A percentile compares a stretch with the other conserved stretches of the same genome.
phyloP scores from a whole-genome alignment of 163 green algal species.

The Chlamydomonas reinhardtii region DNA sequence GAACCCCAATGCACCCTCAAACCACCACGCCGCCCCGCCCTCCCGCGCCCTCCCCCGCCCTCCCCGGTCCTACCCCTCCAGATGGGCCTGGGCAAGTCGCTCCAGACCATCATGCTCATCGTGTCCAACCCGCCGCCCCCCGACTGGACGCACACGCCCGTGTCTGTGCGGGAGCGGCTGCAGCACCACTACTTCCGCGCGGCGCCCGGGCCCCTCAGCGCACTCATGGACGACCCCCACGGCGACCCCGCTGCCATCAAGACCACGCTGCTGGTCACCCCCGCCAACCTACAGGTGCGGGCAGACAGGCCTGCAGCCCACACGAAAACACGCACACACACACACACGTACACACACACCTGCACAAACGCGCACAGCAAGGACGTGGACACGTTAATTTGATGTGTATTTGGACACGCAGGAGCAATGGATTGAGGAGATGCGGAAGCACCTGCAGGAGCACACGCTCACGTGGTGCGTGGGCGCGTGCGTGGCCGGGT shows the following conservation, averaged over 20 bases:
- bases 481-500: not conserved
- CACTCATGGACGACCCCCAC: not conserved
- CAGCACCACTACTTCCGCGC: not conserved
- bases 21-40: not conserved
- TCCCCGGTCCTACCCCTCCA: not conserved
- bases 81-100: slow-evolving; percentile 74
- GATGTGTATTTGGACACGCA: not conserved
- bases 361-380: no score
- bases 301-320: no score
- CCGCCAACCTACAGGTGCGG: slow-evolving; percentile 46
- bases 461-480: slow-evolving; percentile 42
- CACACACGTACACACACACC: no score
- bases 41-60: not conserved
- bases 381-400: no score
- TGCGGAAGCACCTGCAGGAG: slow-evolving; percentile 59
- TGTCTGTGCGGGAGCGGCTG: not conserved
- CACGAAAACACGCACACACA: no score
- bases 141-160: slow-evolving; percentile 16
- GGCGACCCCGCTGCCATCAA: slow-evolving; percentile 63
- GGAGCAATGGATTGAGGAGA: slow-evolving; percentile 72
- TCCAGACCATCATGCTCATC: slow-evolving; percentile 74
- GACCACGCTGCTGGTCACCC: slow-evolving; percentile 68
- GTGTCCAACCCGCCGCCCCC: slow-evolving; percentile 61
- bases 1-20: no score
- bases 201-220: slow-evolving; percentile 28